A percentile compares a stretch with the other conserved stretches of the same genome.
Evolutionary conservation across 495 filamentous ascomycete genomes (phyloP).

Genomic region (Xylaria palmicola): DNA sequence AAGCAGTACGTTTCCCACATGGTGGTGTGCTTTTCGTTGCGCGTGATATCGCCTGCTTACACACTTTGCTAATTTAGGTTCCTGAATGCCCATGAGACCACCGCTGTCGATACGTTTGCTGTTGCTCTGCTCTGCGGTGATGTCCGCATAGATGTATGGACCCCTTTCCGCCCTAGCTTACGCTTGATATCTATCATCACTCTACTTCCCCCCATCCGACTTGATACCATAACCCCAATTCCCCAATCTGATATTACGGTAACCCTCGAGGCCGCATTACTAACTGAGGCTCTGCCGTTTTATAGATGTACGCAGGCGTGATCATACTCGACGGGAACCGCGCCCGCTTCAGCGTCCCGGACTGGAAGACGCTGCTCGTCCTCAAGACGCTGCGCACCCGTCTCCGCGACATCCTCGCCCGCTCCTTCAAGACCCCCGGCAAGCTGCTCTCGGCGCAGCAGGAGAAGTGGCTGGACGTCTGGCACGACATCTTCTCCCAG

Average conservation of each 20-base stretch:
- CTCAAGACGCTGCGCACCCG: slow-evolving; percentile 71
- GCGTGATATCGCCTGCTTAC: slow-evolving; percentile 6
- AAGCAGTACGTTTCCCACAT: slow-evolving; percentile 56
- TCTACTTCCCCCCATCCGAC: no score
- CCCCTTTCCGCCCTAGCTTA: not conserved
- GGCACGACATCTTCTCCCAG: slow-evolving; percentile 50
- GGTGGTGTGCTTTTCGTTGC: not conserved
- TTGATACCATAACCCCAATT: not conserved
- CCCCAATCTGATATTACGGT: not conserved
- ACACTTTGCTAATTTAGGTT: slow-evolving; percentile 46
- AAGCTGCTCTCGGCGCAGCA: slow-evolving; percentile 64
- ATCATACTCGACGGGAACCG: slow-evolving; percentile 82
- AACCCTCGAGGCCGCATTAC: not conserved
- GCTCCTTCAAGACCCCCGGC: slow-evolving; percentile 71
- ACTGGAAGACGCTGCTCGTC: slow-evolving; percentile 88
- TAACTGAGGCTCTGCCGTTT: not conserved
- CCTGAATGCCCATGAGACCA: slow-evolving; percentile 90
- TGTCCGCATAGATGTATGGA: slow-evolving; percentile 67
- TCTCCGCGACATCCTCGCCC: slow-evolving; percentile 68
- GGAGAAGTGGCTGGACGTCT: slow-evolving; percentile 73
- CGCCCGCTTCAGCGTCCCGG: slow-evolving; percentile 78
- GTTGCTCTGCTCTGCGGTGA: slow-evolving; percentile 85
- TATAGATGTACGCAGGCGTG: slow-evolving; percentile 77
- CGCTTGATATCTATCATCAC: not conserved
- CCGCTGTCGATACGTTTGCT: slow-evolving; percentile 74